Evolutionary conservation across 75 land plant genomes (phyloP), one percentile per base, ranked within the genome.

Genomic region (Selaginella moellendorffii): DNA sequence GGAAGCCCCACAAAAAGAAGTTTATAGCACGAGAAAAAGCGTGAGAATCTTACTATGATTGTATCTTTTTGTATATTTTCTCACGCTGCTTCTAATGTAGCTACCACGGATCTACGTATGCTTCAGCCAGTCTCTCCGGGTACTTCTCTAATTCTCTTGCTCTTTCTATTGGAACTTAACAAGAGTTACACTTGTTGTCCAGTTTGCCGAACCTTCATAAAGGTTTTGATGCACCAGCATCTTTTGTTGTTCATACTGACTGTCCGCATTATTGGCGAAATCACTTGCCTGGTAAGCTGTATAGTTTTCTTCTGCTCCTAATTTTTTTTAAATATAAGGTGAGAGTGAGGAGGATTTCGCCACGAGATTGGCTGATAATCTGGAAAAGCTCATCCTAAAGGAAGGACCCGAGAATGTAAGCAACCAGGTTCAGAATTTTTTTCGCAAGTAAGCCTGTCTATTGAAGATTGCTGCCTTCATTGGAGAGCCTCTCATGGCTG

Each of bases 231-330:
- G 68, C 89, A 28, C 99, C 99, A 1, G 81, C 76, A 52, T 78
- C 87, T 58, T 95, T 95, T 76, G 99, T 89, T 1, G 54, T 95
- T 63, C 99, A 86, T 52, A 90, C 99, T 17, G 99, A 95, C 64
- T 93, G 98, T 52, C 96, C 99, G 10, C 99, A 95, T 70, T 95
- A 86, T 63, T 95, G 99, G 99, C 87, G 99, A 36, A 80, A 65
- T 70, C 90, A 86, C 72, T 70, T 80, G 52, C 88, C 99, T 73
- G 87, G 99, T 88, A 54, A 25, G 75, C 23, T 9, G 24, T 56
- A n/a, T n/a, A n/a, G n/a, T n/a, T n/a, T n/a, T 56, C n/a, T 56
- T 56, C 2, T 2, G 9, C 59, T 56, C 23, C 17, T 24, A 56
- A 36, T 36, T 36, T 36, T 36, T 5, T 5, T 36, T 36, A 36